A percentile compares a stretch with the other conserved stretches of the same genome.
phyloP scores from a whole-genome alignment of 371 early-diverging fungal species.

The Haplosporangium sp. region DNA sequence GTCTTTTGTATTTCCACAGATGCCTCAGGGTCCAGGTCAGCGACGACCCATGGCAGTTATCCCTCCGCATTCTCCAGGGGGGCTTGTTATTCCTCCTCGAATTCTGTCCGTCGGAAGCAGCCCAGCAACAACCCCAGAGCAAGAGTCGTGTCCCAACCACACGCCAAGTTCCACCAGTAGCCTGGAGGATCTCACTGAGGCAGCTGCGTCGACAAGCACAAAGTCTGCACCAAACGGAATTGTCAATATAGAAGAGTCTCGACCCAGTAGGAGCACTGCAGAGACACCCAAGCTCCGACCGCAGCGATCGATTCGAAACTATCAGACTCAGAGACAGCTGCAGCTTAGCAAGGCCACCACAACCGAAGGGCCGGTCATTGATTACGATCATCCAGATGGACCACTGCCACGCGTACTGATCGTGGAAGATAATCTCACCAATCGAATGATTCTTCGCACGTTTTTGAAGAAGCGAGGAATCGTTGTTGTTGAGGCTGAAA shows the following conservation, averaged over 20 bases:
- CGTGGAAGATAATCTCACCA: conserved; percentile 57
- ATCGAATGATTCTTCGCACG: conserved; percentile 55
- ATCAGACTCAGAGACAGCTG: conserved; percentile 12
- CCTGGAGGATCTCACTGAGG: neutral
- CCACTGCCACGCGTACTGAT: conserved; percentile 48
- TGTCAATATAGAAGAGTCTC: conserved; percentile 1
- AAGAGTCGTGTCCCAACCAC: conserved; percentile 16
- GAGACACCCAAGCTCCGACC: conserved; percentile 15
- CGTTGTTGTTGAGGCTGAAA: conserved; percentile 56
- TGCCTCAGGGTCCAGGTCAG: neutral
- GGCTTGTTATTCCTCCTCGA: conserved; percentile 35
- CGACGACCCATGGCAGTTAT: conserved; percentile 16
- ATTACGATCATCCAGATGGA: neutral
- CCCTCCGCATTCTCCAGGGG: conserved; percentile 51
- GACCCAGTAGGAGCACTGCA: conserved; percentile 8
- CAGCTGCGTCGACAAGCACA: neutral
- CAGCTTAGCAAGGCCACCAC: neutral
- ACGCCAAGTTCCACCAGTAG: conserved; percentile 1
- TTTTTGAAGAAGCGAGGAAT: conserved; percentile 57
- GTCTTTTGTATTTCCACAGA: conserved; percentile 21
- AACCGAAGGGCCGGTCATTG: neutral
- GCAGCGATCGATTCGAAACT: conserved; percentile 30
- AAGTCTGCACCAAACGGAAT: neutral
- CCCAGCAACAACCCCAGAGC: conserved; percentile 21
- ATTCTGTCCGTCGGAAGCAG: conserved; percentile 8